Conservation (phyloP, 371 early-diverging fungal species). For the Mortierella sp. region DNA sequence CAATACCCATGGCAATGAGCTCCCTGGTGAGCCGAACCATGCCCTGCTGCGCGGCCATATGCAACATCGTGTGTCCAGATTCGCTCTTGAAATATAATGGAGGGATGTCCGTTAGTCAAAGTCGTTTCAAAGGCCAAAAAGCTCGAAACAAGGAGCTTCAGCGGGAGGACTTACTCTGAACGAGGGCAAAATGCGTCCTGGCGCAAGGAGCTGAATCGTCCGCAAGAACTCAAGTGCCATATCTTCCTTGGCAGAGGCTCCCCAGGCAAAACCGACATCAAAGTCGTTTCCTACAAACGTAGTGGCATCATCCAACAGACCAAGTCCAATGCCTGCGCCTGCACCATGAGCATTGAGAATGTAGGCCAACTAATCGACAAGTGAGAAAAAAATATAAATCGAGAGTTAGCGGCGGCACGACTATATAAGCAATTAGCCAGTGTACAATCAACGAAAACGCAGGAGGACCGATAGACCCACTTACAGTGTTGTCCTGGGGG, state of each 20-base stretch:
- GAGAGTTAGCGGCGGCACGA: neutral
- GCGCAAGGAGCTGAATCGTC: constrained; percentile 39
- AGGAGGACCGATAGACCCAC: too few relatives aligned
- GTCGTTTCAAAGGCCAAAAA: too few relatives aligned
- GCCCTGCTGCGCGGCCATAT: constrained; percentile 38
- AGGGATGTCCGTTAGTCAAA: neutral
- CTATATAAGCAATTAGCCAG: too few relatives aligned
- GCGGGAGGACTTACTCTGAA: constrained; percentile 26
- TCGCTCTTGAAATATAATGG: constrained; percentile 19
- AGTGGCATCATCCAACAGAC: constrained; percentile 20
- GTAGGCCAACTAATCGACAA: constrained; percentile 35
- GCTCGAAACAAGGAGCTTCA: too few relatives aligned
- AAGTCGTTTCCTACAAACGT: constrained; percentile 34
- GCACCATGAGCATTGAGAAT: constrained; percentile 39
- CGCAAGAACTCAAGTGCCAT: constrained; percentile 46
- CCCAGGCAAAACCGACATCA: constrained; percentile 35
- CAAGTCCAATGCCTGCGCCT: constrained; percentile 24
- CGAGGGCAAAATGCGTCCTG: constrained; percentile 42
- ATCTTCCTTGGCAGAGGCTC: constrained; percentile 26
- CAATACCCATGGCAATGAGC: constrained; percentile 51
- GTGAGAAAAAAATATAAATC: neutral
- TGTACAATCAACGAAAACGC: neutral
- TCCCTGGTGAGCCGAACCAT: constrained; percentile 29
- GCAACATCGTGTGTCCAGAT: constrained; percentile 46
- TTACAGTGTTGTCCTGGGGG: constrained; percentile 47